Evolutionary conservation across 2,329 filamentous ascomycete genomes (phyloP), one percentile per base, ranked within the genome.

Genomic region (Trichoderma atroviride): DNA sequence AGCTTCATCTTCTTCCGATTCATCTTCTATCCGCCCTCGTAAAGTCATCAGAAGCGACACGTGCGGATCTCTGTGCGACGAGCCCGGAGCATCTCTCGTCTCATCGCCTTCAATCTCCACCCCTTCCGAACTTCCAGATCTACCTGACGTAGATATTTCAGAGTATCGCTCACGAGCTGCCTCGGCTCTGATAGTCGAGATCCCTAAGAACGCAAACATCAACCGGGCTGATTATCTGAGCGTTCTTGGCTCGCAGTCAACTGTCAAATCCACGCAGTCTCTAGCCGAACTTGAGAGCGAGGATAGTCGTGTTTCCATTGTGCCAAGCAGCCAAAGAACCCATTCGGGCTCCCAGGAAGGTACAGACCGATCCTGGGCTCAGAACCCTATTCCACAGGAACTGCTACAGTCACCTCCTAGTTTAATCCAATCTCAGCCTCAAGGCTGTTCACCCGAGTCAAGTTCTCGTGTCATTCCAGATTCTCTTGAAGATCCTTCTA

Each of bases 271-370:
- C 2, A 76, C 78, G 3, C 78, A 79, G 52, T 72, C 77, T 16
- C 27, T 82, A 10, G 76, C 77, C 5, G 77, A 79, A 56, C 78
- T 79, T 27, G 80, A 82, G 58, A 76, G 77, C 47, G 73, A 78
- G 59, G 80, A 80, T 70, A 74, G 75, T 27, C 75, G 76, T 53
- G 68, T 78, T 55, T 68, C 73, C 13, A 63, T 82, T 68, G 74
- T 76, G 5, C 72, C 76, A 31, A 69, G 78, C 47, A 82, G 78
- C 68, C 76, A 78, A 65, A 72, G 72, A 31, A 83, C 80, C 4
- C 81, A 85, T 29, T 81, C 81, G 0, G 83, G 84, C 70, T 85
- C 83, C 0, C 81, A 84, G 70, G 82, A 81, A 40, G 72, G 70
- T 11, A 77, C 77, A n/a, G 74, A 72, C 13, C 74, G 73, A 63